phyloP scores from a whole-genome alignment of 2,329 filamentous ascomycete genomes.

The Aspergillus viridinutans region DNA sequence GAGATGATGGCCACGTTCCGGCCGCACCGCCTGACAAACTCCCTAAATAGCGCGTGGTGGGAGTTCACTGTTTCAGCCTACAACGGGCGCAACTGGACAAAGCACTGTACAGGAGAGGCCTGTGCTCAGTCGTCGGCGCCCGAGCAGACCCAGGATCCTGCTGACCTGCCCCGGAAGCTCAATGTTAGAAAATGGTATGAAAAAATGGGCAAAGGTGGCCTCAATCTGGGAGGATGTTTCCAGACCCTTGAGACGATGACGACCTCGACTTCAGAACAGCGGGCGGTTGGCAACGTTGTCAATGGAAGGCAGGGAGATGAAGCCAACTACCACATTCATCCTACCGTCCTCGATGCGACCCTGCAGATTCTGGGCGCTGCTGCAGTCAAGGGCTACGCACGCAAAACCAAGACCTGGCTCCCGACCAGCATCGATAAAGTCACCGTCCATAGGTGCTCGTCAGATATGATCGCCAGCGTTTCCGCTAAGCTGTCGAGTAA shows the following conservation, averaged over 20 bases:
- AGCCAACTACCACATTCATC: constrained; percentile 18
- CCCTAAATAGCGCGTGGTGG: constrained; percentile 19
- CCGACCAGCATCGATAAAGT: constrained; percentile 21
- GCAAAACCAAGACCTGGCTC: constrained; percentile 5
- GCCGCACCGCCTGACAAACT: constrained; percentile 10
- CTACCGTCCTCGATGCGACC: constrained; percentile 17
- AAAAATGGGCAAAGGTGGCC: constrained; percentile 10
- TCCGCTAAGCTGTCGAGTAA: not conserved
- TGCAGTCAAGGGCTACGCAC: constrained; percentile 14
- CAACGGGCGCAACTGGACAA: constrained; percentile 15
- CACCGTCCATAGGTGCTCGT: constrained; percentile 12
- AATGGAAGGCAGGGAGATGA: not conserved
- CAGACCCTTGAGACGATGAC: constrained; percentile 8
- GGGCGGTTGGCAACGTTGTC: not conserved
- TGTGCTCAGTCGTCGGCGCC: not conserved
- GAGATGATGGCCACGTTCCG: constrained; percentile 19
- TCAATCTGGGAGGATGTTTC: constrained; percentile 12
- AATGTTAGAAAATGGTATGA: constrained; percentile 10
- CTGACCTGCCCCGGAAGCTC: constrained; percentile 9
- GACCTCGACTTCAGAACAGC: not conserved
- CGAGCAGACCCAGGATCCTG: not conserved
- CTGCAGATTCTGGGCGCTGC: constrained; percentile 20
- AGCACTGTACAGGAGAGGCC: constrained; percentile 22
- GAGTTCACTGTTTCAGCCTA: constrained; percentile 23
- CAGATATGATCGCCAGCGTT: not conserved